Percentiles rank a stretch among this genome's conserved stretches.
phyloP scores from a whole-genome alignment of 768 basidiomycete species.

The Suillus weaverae region DNA sequence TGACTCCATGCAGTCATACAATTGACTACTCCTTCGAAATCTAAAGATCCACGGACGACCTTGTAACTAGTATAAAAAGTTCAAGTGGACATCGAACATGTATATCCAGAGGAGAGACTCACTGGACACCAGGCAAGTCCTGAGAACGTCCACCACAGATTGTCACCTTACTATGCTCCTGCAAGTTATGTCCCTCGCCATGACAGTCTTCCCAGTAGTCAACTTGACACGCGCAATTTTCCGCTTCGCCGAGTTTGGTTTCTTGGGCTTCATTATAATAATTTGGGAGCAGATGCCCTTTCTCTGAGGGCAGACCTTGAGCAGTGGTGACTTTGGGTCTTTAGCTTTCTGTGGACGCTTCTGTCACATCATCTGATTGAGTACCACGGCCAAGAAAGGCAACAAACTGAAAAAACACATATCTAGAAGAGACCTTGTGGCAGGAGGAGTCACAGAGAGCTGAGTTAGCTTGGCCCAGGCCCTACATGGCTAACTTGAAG shows the following conservation, averaged over 20 bases:
- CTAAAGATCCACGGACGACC: slow-evolving; percentile 87
- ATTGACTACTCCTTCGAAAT: slow-evolving; percentile 88
- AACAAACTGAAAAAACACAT: slow-evolving; percentile 64
- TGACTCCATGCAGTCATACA: slow-evolving; percentile 80
- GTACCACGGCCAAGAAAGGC: slow-evolving; percentile 57
- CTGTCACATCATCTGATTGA: slow-evolving; percentile 86
- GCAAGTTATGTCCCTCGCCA: slow-evolving; percentile 98
- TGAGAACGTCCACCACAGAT: slow-evolving; percentile 93
- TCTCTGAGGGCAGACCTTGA: slow-evolving; percentile 77
- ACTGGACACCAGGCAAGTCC: slow-evolving; percentile 93
- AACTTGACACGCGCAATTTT: slow-evolving; percentile 96
- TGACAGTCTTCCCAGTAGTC: slow-evolving; percentile 81
- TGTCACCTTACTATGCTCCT: slow-evolving; percentile 95
- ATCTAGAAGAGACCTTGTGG: slow-evolving; percentile 18
- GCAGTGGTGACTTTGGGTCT: slow-evolving; percentile 68
- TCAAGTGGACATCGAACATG: too few relatives aligned
- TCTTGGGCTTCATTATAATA: slow-evolving; percentile 86
- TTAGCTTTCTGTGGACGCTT: slow-evolving; percentile 56
- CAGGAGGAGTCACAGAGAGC: background rate
- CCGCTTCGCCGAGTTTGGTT: slow-evolving; percentile 97
- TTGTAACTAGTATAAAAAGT: slow-evolving; percentile 69
- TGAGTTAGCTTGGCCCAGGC: slow-evolving; percentile 5
- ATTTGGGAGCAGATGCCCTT: slow-evolving; percentile 90
- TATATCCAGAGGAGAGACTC: too few relatives aligned
- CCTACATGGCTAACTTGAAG: slow-evolving; percentile 23